Evolutionary conservation across 805 yeast species (phyloP).

Genomic region (Ogataea haglerorum): DNA sequence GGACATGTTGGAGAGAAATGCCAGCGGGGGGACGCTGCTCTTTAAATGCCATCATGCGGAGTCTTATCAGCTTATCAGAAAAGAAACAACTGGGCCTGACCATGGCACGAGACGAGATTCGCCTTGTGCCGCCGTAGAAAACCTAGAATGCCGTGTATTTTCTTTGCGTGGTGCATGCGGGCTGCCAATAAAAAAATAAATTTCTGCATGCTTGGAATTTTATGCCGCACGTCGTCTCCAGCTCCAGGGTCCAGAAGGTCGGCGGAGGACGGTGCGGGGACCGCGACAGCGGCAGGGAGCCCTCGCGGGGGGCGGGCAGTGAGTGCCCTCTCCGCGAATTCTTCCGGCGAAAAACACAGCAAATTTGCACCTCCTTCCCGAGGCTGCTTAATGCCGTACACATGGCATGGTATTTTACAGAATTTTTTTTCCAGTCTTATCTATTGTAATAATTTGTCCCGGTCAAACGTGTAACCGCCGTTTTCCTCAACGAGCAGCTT

Average conservation of each 20-base stretch:
- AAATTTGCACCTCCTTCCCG: too few relatives aligned
- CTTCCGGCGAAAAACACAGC: too few relatives aligned
- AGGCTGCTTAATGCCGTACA: not conserved
- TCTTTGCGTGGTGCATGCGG: not conserved
- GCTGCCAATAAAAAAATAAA: not conserved
- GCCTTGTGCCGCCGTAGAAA: not conserved
- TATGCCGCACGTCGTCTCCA: not conserved
- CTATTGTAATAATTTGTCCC: constrained; percentile 25
- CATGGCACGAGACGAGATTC: not conserved
- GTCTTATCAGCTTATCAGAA: constrained; percentile 10
- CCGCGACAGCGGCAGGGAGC: not conserved
- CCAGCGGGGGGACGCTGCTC: too few relatives aligned
- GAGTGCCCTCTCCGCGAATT: not conserved
- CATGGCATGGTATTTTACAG: not conserved
- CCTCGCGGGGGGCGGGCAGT: not conserved
- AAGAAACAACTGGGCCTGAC: constrained; percentile 4
- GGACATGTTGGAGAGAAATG: constrained; percentile 9
- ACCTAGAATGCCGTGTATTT: constrained; percentile 1
- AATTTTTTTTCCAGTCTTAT: not conserved
- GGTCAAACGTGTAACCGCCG: constrained; percentile 42
- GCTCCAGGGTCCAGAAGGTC: not conserved
- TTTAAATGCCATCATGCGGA: too few relatives aligned
- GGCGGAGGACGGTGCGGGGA: too few relatives aligned
- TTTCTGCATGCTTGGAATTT: not conserved
- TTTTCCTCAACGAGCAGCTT: constrained; percentile 61